Evolutionary conservation across 2,329 filamentous ascomycete genomes (phyloP).

Genomic region (Cladophialophora psammophila): DNA sequence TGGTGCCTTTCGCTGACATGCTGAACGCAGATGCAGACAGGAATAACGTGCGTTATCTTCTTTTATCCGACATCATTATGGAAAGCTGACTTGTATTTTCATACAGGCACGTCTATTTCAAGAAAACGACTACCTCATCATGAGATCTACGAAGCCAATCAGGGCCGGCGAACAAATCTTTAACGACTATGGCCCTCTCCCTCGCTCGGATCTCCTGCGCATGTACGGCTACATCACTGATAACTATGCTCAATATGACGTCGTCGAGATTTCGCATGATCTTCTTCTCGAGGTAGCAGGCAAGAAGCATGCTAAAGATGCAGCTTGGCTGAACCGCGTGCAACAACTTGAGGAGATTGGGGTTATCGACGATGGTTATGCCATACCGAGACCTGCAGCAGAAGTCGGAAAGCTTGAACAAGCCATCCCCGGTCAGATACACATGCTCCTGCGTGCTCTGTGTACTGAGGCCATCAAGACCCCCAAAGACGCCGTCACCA

Average conservation of each 20-base stretch:
- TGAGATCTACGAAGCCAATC: constrained; percentile 74
- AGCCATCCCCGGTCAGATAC: constrained; percentile 50
- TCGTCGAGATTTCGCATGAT: constrained; percentile 76
- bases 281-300: constrained; percentile 58
- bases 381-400: constrained; percentile 56
- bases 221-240: constrained; percentile 87
- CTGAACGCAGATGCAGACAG: constrained; percentile 83
- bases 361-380: constrained; percentile 76
- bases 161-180: constrained; percentile 76
- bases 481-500: constrained; percentile 29
- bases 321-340: constrained; percentile 46
- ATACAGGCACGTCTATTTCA: constrained; percentile 64
- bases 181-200: constrained; percentile 88
- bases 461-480: constrained; percentile 18
- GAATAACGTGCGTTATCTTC: constrained; percentile 69
- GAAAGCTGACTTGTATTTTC: constrained; percentile 6
- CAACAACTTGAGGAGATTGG: constrained; percentile 65
- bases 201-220: constrained; percentile 80
- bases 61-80: not conserved
- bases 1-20: constrained; percentile 84
- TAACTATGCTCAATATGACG: constrained; percentile 79
- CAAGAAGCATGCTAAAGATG: constrained; percentile 44
- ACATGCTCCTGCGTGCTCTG: constrained; percentile 49
- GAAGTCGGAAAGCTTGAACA: constrained; percentile 44
- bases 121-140: constrained; percentile 67